phyloP scores from a whole-genome alignment of 345 rosid species.

The Cochlearia excelsa region DNA sequence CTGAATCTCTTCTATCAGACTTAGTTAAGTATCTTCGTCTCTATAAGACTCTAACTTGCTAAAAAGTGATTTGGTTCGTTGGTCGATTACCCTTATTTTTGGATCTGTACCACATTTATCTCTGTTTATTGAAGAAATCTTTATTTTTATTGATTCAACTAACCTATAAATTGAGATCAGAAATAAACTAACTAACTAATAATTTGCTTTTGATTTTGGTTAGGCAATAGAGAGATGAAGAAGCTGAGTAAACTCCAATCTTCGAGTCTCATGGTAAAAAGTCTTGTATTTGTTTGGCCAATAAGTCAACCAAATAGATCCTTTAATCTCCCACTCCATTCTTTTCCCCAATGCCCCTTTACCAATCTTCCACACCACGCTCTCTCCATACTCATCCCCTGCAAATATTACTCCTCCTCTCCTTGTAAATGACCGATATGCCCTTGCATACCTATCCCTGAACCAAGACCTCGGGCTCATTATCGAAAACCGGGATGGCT shows the following conservation, averaged over 20 bases:
- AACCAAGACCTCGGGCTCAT: constrained; percentile 81
- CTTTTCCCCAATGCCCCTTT: constrained; percentile 52
- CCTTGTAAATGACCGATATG: constrained; percentile 64
- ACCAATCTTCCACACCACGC: constrained; percentile 66
- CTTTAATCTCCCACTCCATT: constrained; percentile 75
- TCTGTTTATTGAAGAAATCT: too few relatives aligned
- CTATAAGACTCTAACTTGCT: constrained; percentile 1
- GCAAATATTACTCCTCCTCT: constrained; percentile 84
- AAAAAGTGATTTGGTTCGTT: background rate
- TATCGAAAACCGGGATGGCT: constrained; percentile 55
- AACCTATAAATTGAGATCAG: background rate
- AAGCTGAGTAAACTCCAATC: constrained; percentile 61
- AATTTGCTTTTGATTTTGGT: background rate
- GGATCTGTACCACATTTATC: too few relatives aligned
- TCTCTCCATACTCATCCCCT: constrained; percentile 74
- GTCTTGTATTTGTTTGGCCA: constrained; percentile 82
- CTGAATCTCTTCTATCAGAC: constrained; percentile 19
- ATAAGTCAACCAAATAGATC: constrained; percentile 83
- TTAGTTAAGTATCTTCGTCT: constrained; percentile 19
- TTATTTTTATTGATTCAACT: too few relatives aligned
- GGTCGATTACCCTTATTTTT: background rate
- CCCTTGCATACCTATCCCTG: constrained; percentile 58
- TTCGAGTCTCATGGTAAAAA: constrained; percentile 67
- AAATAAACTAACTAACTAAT: background rate
- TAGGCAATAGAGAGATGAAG: constrained; percentile 52